Percentiles rank a stretch among this genome's conserved stretches.
These are phyloP conservation scores for Harrya chromipes DNA, from an alignment of 768 basidiomycete species.

Conservation along the genomic window DNA sequence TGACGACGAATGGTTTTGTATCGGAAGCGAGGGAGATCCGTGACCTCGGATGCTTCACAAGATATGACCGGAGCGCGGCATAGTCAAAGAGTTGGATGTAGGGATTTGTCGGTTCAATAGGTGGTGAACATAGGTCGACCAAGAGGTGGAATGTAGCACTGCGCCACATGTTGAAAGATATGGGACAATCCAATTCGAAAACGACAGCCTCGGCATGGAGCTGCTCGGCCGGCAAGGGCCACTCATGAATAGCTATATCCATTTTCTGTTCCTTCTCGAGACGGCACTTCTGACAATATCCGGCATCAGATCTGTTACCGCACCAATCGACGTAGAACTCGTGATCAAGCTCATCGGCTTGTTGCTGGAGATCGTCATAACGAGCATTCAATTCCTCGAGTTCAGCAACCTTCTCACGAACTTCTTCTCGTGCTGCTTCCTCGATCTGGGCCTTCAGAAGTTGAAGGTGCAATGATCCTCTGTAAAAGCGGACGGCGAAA, in stretches of 20 bases:
- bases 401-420: constrained; percentile 25
- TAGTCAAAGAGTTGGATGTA: constrained; percentile 5
- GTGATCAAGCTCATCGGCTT: neutral
- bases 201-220: constrained; percentile 27
- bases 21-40: constrained; percentile 38
- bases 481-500: constrained; percentile 37
- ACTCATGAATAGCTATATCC: constrained; percentile 38
- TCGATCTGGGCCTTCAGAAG: constrained; percentile 29
- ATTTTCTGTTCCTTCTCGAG: constrained; percentile 15
- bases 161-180: constrained; percentile 38
- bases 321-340: neutral
- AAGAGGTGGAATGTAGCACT: constrained; percentile 25
- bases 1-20: constrained; percentile 31
- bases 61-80: neutral
- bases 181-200: constrained; percentile 42
- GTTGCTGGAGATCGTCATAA: neutral
- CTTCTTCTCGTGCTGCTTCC: constrained; percentile 16
- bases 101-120: neutral
- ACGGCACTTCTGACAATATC: constrained; percentile 27
- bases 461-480: constrained; percentile 15
- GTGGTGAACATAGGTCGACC: constrained; percentile 30
- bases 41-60: constrained; percentile 3
- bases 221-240: constrained; percentile 40
- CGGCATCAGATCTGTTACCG: neutral
- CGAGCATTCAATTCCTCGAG: constrained; percentile 17